Base-by-base conservation (phyloP, 768 basidiomycete genomes). In the Clavulina sp. region DNA sequence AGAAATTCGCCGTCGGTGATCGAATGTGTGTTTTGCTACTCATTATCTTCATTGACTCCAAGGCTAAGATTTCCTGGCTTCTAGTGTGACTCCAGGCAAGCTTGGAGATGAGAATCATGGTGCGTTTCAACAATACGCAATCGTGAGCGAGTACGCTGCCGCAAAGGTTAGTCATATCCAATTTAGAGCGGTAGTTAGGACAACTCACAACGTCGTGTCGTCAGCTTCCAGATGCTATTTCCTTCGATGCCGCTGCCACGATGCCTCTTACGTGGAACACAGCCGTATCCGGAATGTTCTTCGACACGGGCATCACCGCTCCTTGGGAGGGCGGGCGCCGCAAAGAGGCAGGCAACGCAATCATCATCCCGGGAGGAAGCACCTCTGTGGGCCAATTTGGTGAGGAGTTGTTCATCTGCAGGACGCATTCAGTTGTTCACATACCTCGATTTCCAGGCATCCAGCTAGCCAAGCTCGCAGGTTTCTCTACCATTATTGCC, bases 391-490 rank as follows among this genome's bases (percentile, higher is more conserved):
- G 52, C 16, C 48, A 53, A 33, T 53, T 16, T 41, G n/a, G n/a
- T n/a, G n/a, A n/a, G n/a, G n/a, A n/a, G n/a, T n/a, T n/a, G n/a
- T n/a, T n/a, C n/a, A n/a, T n/a, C n/a, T n/a, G n/a, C n/a, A n/a
- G n/a, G n/a, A n/a, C n/a, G n/a, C n/a, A n/a, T n/a, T n/a, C n/a
- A n/a, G n/a, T n/a, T n/a, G n/a, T n/a, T n/a, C n/a, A n/a, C n/a
- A n/a, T n/a, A n/a, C n/a, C n/a, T n/a, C n/a, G n/a, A n/a, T n/a
- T n/a, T n/a, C n/a, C n/a, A n/a, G 40, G 24, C 21, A 53, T 53
- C 52, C 52, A 53, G 48, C 43, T 51, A 29, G 52, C 52, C 34
- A 30, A 48, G 24, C 49, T 49, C 26, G 52, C 48, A 16, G 52
- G 52, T n/a, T 53, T 53, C 52, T 49, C 21, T n/a, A 38, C 26